Evolutionary conservation across 192 early-diverging fungal species (phyloP).

Genomic region (Coemansia asiatica): DNA sequence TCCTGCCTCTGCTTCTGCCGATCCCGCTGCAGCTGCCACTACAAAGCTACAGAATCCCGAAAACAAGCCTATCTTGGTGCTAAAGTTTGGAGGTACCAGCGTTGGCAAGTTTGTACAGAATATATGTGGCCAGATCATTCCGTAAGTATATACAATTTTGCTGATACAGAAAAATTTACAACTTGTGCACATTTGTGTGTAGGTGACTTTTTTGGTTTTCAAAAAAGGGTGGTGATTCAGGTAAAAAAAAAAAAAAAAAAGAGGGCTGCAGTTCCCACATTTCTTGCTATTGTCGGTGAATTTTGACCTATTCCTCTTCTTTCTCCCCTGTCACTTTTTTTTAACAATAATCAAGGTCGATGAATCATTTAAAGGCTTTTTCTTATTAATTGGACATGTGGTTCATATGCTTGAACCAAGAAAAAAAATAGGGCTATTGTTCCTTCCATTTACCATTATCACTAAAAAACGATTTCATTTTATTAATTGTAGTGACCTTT

Average conservation of each 20-base stretch:
- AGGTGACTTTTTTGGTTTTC: neutral
- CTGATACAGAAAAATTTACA: neutral
- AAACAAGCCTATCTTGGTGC: conserved; percentile 65
- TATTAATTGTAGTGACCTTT: conserved; percentile 56
- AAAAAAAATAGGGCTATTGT: neutral
- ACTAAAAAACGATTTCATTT: neutral
- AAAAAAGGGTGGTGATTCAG: neutral
- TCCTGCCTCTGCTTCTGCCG: conserved; percentile 13
- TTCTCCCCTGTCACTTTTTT: neutral
- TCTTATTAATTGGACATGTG: neutral
- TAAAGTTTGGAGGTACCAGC: conserved; percentile 97
- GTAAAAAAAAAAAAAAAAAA: neutral
- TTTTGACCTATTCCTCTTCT: neutral
- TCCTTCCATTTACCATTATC: neutral
- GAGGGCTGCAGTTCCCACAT: neutral
- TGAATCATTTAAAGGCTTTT: neutral
- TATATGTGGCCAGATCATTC: conserved; percentile 77
- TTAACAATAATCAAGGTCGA: neutral
- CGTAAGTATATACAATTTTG: conserved; percentile 62
- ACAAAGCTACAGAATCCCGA: conserved; percentile 26
- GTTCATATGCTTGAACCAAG: neutral
- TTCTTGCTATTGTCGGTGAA: neutral
- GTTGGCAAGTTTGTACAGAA: conserved; percentile 83
- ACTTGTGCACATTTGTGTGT: neutral
- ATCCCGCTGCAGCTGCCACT: neutral